Percentiles rank a stretch among this genome's conserved stretches.
Evolutionary conservation across 2,329 filamentous ascomycete genomes (phyloP).

Genomic region (Colletotrichum theobromicola): DNA sequence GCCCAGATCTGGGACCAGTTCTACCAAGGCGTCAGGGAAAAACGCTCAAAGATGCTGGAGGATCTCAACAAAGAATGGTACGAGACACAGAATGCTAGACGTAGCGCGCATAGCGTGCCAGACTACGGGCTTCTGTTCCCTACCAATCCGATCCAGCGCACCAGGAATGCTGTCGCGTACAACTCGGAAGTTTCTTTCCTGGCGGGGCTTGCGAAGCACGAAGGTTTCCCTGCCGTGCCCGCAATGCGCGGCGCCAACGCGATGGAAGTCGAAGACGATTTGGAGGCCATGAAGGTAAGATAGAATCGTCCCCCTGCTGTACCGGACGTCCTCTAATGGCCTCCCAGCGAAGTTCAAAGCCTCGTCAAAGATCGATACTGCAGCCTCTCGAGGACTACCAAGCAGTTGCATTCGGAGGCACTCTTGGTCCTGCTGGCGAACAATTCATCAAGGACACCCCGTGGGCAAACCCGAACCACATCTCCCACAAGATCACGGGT

Average conservation of each 20-base stretch:
- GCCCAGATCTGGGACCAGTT: constrained; percentile 90
- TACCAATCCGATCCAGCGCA: constrained; percentile 75
- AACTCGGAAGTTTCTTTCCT: constrained; percentile 94
- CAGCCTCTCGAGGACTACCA: constrained; percentile 53
- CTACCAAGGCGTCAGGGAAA: constrained; percentile 84
- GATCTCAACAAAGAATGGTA: constrained; percentile 89
- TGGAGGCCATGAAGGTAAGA: constrained; percentile 83
- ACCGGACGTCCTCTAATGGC: not conserved
- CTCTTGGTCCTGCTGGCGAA: constrained; percentile 74
- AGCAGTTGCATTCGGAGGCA: constrained; percentile 50
- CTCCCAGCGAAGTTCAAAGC: constrained; percentile 14
- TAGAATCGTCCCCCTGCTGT: not conserved
- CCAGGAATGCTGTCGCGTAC: constrained; percentile 87
- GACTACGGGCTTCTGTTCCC: constrained; percentile 86
- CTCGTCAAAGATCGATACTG: constrained; percentile 40
- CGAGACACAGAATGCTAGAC: constrained; percentile 87
- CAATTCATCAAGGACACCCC: constrained; percentile 89
- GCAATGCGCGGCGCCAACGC: constrained; percentile 75
- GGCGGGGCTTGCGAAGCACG: constrained; percentile 89
- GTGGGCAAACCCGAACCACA: constrained; percentile 90
- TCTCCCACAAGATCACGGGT: constrained; percentile 61
- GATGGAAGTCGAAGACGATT: constrained; percentile 82
- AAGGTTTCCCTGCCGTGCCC: constrained; percentile 96
- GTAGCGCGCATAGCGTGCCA: constrained; percentile 79
- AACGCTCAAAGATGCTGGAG: constrained; percentile 80